Evolutionary conservation across 2,329 filamentous ascomycete genomes (phyloP).

Genomic region (Xylaria sp.): DNA sequence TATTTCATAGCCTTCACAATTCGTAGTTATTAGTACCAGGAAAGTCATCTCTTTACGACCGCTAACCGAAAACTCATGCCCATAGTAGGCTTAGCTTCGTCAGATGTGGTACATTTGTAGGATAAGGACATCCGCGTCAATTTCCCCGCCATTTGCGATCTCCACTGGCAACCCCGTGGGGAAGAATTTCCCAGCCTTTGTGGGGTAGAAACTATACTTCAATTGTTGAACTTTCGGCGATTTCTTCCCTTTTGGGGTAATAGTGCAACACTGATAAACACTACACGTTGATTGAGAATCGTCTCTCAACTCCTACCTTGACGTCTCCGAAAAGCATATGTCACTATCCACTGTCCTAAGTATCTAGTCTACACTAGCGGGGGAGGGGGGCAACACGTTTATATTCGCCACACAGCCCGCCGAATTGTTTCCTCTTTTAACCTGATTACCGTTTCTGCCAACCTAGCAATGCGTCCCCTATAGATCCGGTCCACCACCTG

Average conservation of each 20-base stretch:
- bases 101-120: too few species aligned
- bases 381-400: neutral
- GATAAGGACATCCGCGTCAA: neutral
- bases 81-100: too few species aligned
- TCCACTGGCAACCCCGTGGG: neutral
- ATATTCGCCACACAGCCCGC: neutral
- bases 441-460: neutral
- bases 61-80: too few species aligned
- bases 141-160: neutral
- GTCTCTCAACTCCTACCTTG: neutral
- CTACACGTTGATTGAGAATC: neutral
- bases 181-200: neutral
- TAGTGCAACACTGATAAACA: neutral
- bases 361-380: too few species aligned
- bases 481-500: neutral
- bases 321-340: too few species aligned
- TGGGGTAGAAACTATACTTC: conserved; percentile 2
- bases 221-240: conserved; percentile 3
- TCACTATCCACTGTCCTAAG: too few species aligned
- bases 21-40: too few species aligned
- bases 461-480: neutral
- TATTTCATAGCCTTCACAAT: too few species aligned
- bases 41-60: too few species aligned
- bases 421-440: conserved; percentile 4
- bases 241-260: neutral